Evolutionary conservation across 2,329 filamentous ascomycete species (phyloP), one percentile per base, ranked within the genome.

Genomic region (Epicoccum nigrum): DNA sequence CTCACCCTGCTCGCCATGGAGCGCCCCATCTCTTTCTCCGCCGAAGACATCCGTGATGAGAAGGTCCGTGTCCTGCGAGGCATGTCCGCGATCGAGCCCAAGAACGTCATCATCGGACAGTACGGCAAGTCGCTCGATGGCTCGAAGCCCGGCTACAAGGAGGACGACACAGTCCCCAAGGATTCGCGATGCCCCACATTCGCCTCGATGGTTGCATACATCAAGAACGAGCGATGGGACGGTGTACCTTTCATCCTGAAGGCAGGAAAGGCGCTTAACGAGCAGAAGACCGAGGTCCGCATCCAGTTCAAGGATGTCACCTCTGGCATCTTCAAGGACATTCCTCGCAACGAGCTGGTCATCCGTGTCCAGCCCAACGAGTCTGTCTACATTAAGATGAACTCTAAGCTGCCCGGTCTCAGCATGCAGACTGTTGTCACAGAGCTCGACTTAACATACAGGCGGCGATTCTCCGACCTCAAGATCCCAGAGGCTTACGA

Each of bases 381-480:
- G 83, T 96, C 90, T 73, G 92, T 99, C 63, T 99, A 99, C 81
- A 96, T 97, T 77, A 99, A 99, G 86, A 99, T 99, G 94, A 99
- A 99, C 87, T 97, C 93, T 23, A 99, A 99, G 83, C 83, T 99
- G 53, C 95, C 94, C 16, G 94, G 94, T 68, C 82, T 99, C 68
- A 97, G 92, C 81, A 99, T 97, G 92, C 94, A 99, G 83, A 99
- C 94, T 11, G 94, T 97, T 31, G 90, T 97, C 65, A 99, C 94
- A 54, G 94, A 99, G 81, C 89, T 99, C 54, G 94, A 99, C 72
- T 85, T 99, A 64, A 99, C 95, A 59, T 99, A 99, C 83, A 87
- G 95, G 73, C 88, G 94, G 76, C 89, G 95, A 64, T 99, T 99
- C 86, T 97, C 94, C 15, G 94, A 99, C 77, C 85, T 99, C 51